Evolutionary conservation across 2,329 filamentous ascomycete genomes (phyloP).

Genomic region (Neonectria ditissima): DNA sequence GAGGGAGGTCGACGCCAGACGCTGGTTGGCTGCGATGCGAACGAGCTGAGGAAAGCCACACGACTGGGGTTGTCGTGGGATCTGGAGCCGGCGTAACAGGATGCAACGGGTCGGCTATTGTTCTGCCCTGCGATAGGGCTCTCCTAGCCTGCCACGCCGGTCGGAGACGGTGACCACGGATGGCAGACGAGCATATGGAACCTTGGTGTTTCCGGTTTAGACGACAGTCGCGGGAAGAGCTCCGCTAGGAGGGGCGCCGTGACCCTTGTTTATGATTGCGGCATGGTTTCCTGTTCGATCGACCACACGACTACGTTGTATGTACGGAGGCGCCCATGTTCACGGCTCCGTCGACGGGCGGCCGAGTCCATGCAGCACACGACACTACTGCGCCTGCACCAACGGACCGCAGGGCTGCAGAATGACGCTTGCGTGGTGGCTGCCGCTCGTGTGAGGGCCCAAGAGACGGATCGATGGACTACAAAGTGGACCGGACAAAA

Average conservation of each 20-base stretch:
- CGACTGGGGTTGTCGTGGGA: constrained; percentile 7
- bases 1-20: neutral
- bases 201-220: neutral
- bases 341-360: too few species aligned
- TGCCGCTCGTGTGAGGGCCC: constrained; percentile 8
- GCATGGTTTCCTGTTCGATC: neutral
- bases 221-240: neutral
- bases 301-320: neutral
- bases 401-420: constrained; percentile 14
- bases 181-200: neutral
- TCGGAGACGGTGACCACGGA: constrained; percentile 1
- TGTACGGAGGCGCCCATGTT: too few species aligned
- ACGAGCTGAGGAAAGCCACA: constrained; percentile 28
- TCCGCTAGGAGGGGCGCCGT: neutral
- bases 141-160: neutral
- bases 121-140: constrained; percentile 19
- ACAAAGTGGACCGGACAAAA: constrained; percentile 23
- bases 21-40: constrained; percentile 26
- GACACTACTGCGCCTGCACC: neutral
- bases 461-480: constrained; percentile 6
- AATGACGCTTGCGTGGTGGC: constrained; percentile 22
- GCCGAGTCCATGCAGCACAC: too few species aligned
- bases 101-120: constrained; percentile 11
- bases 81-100: constrained; percentile 12
- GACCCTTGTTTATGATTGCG: neutral